Evolutionary conservation across 768 basidiomycete genomes (phyloP), one percentile per base, ranked within the genome.

Genomic region (Wakefieldia striispora): DNA sequence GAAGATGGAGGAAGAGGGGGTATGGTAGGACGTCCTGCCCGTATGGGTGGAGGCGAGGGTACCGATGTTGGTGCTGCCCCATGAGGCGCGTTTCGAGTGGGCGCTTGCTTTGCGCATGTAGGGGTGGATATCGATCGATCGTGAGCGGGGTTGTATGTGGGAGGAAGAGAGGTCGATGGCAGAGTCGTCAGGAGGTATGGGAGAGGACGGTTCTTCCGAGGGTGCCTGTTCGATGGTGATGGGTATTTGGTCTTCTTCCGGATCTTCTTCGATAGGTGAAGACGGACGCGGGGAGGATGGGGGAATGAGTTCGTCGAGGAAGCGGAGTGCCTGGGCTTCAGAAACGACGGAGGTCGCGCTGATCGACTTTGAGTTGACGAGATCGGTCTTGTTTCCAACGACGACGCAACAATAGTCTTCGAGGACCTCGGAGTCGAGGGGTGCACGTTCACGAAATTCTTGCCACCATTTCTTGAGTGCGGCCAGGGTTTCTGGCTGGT

Each of bases 371-470:
- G 59, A 17, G 24, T 21, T 33, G 0, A 70, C 56, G 33, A 87
- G 63, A 65, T 93, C 90, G 6, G 78, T 75, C 72, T 93, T 93
- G 67, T 91, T 91, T 43, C 91, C 81, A 8, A 76, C 85, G 6
- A 89, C 79, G 19, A 86, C 81, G 47, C 82, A 83, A 56, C 88
- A 91, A 57, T 81, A 89, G 29, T 79, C 77, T 40, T 74, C 72
- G 26, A 76, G 57, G 26, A 84, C 83, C 43, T 79, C 84, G 29
- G 89, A 86, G 3, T 69, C 66, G 44, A 92, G 68, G 0, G 88
- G 88, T 2, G 85, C 86, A 38, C 75, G 70, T 29, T 79, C 75
- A 38, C 77, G 70, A 68, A 94, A 94, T 60, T 89, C 84, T 12
- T 70, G 61, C 89, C 89, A 93, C 91, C 91, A 94, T 51, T 80